These are phyloP conservation scores for Scedosporium boydii DNA, from an alignment of 2,329 filamentous ascomycete species.

Conservation along the genomic window DNA sequence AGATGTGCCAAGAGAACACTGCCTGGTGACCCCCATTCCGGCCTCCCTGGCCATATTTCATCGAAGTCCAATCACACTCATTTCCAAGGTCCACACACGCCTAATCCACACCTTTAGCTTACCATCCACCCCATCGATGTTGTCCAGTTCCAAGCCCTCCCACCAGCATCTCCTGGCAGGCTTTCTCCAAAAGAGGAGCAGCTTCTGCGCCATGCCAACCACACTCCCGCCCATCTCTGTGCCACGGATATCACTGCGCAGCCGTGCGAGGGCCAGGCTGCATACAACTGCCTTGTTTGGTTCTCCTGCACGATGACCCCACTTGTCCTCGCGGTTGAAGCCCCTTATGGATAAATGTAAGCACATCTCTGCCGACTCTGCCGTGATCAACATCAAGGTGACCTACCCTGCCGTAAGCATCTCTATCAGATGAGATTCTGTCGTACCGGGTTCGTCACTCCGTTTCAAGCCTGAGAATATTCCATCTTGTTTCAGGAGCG, in stretches of 20 bases:
- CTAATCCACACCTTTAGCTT: constrained; percentile 97
- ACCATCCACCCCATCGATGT: constrained; percentile 83
- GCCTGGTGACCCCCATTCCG: not conserved
- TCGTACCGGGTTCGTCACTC: constrained; percentile 92
- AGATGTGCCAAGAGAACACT: not conserved
- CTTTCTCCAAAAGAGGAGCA: constrained; percentile 96
- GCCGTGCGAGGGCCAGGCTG: constrained; percentile 82
- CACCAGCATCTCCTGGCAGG: constrained; percentile 96
- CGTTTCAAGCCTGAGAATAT: constrained; percentile 94
- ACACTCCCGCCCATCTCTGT: constrained; percentile 65
- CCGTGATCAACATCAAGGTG: not conserved
- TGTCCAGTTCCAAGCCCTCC: constrained; percentile 88
- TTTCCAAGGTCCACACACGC: constrained; percentile 96
- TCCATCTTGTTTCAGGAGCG: constrained; percentile 79
- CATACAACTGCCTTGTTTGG: constrained; percentile 98
- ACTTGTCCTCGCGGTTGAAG: constrained; percentile 90
- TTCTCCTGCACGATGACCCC: constrained; percentile 95
- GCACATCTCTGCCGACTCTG: not conserved
- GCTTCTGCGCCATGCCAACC: constrained; percentile 96
- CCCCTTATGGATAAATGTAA: constrained; percentile 46
- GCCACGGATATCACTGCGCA: constrained; percentile 86
- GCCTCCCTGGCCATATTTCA: constrained; percentile 20
- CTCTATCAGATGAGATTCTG: constrained; percentile 96
- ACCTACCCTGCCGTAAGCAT: constrained; percentile 96
- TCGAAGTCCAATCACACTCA: constrained; percentile 85